Percentiles rank a stretch among this genome's conserved stretches.
Conservation (phyloP, 306 rosid species). For the Gleditsia sinensis region DNA sequence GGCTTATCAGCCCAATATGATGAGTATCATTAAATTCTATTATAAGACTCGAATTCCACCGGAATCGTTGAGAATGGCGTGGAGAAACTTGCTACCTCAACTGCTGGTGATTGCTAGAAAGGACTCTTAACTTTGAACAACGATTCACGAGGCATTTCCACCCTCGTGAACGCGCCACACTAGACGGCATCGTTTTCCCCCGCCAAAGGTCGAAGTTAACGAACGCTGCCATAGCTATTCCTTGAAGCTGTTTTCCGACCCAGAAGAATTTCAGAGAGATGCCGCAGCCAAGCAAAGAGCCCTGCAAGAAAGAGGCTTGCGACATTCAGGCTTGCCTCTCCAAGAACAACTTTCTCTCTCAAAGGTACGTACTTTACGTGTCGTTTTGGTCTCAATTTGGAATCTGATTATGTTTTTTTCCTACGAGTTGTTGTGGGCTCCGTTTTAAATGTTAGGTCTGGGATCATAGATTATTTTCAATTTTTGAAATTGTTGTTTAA, state of each 20-base stretch:
- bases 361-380: conserved; percentile 46
- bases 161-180: too few relatives aligned
- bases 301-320: conserved; percentile 97
- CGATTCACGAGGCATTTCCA: too few relatives aligned
- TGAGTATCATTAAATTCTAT: too few relatives aligned
- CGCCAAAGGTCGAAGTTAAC: too few relatives aligned
- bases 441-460: neutral
- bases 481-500: neutral
- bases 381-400: neutral
- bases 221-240: neutral
- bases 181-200: too few relatives aligned
- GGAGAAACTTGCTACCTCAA: too few relatives aligned
- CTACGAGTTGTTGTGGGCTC: neutral
- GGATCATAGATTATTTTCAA: neutral
- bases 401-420: neutral
- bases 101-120: too few relatives aligned
- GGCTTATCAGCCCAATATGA: too few relatives aligned
- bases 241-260: neutral
- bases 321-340: conserved; percentile 92
- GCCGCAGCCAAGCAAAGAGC: conserved; percentile 71
- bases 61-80: too few relatives aligned
- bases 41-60: too few relatives aligned
- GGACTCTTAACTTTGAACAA: too few relatives aligned
- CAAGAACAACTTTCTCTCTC: conserved; percentile 74
- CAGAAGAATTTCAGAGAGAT: conserved; percentile 28